phyloP scores from a whole-genome alignment of 768 basidiomycete species.

The Mycena albidolilacea region DNA sequence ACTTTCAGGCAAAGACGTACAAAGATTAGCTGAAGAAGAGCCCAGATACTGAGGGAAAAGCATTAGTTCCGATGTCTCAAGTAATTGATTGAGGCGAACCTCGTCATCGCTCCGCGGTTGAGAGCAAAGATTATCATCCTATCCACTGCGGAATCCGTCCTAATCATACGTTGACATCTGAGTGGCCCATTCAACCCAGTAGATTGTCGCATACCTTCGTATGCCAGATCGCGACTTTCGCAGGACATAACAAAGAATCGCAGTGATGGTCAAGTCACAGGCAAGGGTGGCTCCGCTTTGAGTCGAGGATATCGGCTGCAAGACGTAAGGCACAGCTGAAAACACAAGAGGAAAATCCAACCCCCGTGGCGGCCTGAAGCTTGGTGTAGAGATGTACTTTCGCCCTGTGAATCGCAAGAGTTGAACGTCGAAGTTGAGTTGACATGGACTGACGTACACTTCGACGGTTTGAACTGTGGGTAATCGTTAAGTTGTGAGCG shows the following conservation, averaged over 20 bases:
- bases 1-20: background rate
- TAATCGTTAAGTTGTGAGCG: no score
- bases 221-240: constrained; percentile 9
- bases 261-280: constrained; percentile 22
- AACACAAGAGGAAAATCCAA: background rate
- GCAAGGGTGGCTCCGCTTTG: constrained; percentile 5
- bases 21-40: constrained; percentile 19
- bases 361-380: constrained; percentile 4
- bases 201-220: background rate
- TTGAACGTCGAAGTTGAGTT: background rate
- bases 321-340: background rate
- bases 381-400: constrained; percentile 7
- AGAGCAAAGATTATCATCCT: constrained; percentile 26
- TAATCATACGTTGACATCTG: background rate
- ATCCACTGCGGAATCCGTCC: constrained; percentile 19
- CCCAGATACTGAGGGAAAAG: constrained; percentile 1
- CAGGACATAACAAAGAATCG: constrained; percentile 3
- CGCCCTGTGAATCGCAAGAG: background rate
- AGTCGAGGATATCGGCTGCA: constrained; percentile 16
- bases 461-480: constrained; percentile 8
- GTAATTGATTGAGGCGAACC: background rate
- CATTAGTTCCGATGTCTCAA: background rate
- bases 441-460: background rate
- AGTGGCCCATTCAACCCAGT: background rate
- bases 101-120: constrained; percentile 19